phyloP scores from a whole-genome alignment of 331 rosid genomes.

The Phaseolus coccineus region DNA sequence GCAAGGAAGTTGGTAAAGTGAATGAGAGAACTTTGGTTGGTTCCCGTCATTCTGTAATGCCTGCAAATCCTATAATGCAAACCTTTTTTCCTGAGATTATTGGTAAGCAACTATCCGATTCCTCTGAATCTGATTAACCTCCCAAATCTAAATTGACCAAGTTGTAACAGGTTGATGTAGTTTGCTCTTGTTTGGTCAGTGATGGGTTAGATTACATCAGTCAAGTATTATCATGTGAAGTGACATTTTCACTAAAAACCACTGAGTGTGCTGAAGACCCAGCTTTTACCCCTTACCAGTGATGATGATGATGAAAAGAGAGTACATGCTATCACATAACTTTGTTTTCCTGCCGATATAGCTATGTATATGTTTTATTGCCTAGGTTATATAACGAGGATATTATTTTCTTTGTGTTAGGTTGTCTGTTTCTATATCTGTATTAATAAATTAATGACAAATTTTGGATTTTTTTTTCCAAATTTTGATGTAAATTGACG shows the following conservation, averaged over 20 bases:
- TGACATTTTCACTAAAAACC: conserved; percentile 18
- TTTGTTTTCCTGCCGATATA: conserved; percentile 1
- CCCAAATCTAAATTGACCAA: not conserved
- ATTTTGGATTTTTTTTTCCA: conserved; percentile 25
- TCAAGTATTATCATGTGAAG: conserved; percentile 19
- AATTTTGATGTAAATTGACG: not conserved
- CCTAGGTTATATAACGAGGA: conserved; percentile 26
- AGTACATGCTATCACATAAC: conserved; percentile 43
- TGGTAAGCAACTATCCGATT: conserved; percentile 56
- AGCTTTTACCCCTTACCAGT: conserved; percentile 10
- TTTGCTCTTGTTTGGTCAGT: conserved; percentile 21
- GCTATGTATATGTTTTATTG: conserved; percentile 42
- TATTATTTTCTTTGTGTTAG: not conserved
- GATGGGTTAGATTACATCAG: conserved; percentile 9
- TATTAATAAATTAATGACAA: conserved; percentile 31
- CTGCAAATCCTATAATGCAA: conserved; percentile 48
- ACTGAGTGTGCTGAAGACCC: not conserved
- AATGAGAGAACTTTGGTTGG: conserved; percentile 82
- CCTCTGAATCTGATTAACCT: conserved; percentile 53
- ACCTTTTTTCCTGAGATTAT: conserved; percentile 55
- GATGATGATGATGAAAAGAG: conserved; percentile 63
- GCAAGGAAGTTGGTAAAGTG: conserved; percentile 84
- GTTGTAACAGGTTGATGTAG: conserved; percentile 2
- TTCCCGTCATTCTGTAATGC: conserved; percentile 56
- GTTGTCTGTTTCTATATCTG: conserved; percentile 30